These are phyloP conservation scores for Pestalotiopsis sp. DNA, from an alignment of 2,329 filamentous ascomycete species.

Conservation along the genomic window DNA sequence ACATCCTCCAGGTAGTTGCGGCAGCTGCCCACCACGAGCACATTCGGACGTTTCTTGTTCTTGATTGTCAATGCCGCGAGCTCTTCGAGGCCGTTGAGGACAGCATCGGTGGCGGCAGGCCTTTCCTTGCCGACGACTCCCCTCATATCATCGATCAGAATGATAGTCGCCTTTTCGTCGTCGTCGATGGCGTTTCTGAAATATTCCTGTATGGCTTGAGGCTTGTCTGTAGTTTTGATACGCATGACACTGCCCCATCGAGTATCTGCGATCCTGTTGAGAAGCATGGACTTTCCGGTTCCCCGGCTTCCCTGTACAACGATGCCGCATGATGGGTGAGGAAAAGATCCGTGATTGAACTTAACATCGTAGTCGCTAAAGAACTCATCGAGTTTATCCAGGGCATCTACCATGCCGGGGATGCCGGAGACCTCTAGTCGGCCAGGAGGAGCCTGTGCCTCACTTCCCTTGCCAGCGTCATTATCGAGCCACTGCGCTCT, in stretches of 20 bases:
- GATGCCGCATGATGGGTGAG: conserved; percentile 56
- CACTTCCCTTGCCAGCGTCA: conserved; percentile 24
- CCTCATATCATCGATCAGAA: conserved; percentile 80
- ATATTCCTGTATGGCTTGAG: conserved; percentile 62
- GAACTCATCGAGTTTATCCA: conserved; percentile 68
- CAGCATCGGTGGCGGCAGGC: conserved; percentile 47
- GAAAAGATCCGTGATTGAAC: conserved; percentile 33
- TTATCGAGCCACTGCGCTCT: conserved; percentile 40
- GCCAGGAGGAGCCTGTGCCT: conserved; percentile 24
- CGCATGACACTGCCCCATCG: conserved; percentile 72
- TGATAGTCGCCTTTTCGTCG: conserved; percentile 69
- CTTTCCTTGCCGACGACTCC: conserved; percentile 66
- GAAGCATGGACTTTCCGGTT: conserved; percentile 80
- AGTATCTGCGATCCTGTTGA: conserved; percentile 67
- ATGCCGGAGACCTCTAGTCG: conserved; percentile 57
- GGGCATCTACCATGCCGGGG: conserved; percentile 68
- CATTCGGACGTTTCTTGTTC: conserved; percentile 48
- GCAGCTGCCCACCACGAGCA: conserved; percentile 77
- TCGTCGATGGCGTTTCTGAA: conserved; percentile 71
- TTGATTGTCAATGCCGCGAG: conserved; percentile 45
- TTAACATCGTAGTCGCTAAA: conserved; percentile 57
- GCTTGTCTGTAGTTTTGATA: conserved; percentile 59
- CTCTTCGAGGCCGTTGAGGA: conserved; percentile 59
- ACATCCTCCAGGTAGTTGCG: conserved; percentile 72
- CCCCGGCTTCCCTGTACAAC: conserved; percentile 81